Evolutionary conservation across 768 basidiomycete species (phyloP), one percentile per base, ranked within the genome.

Genomic region (Leccinum imitatum): DNA sequence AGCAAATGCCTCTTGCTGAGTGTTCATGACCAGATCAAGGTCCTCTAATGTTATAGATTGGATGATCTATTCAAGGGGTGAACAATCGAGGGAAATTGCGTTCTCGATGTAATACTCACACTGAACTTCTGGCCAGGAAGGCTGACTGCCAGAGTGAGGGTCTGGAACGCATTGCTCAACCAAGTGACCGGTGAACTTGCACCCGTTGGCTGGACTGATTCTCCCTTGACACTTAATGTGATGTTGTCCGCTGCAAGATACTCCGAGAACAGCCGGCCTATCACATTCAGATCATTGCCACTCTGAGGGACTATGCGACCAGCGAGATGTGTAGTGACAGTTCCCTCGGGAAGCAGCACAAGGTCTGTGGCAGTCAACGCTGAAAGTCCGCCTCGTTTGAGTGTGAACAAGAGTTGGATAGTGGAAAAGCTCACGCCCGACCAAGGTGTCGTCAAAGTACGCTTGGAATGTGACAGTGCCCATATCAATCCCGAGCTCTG

Each of bases 101-200:
- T 47, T 54, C 30, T 46, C 35, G 21, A 10, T 31, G 30, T 4
- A 33, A 33, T 15, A 64, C 78, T 66, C 57, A 82, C 84, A 50
- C 79, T 69, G 62, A 81, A 84, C 58, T 79, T 79, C 69, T 86
- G 76, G 10, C 88, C 89, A 14, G 86, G 85, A 13, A 91, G 76
- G 30, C 75, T 79, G 30, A 90, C 87, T 7, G 80, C 63, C 9
- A 91, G 78, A 7, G 81, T 79, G 33, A 90, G 73, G 6, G 86
- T 84, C 73, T 85, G 79, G 76, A 90, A 90, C 6, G 89, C 88
- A n/a, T 81, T 77, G 50, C 81, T 87, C 44, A 91, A 70, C 89
- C 88, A 90, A 3, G 72, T 70, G 14, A 90, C 84, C 0, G 82
- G 75, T 21, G 72, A 73, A 58, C 72, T 75, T 2, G 84, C 75